These are phyloP conservation scores for Trichosporon asahii DNA, from an alignment of 1,284 basidiomycete species.

Conservation along the genomic window DNA sequence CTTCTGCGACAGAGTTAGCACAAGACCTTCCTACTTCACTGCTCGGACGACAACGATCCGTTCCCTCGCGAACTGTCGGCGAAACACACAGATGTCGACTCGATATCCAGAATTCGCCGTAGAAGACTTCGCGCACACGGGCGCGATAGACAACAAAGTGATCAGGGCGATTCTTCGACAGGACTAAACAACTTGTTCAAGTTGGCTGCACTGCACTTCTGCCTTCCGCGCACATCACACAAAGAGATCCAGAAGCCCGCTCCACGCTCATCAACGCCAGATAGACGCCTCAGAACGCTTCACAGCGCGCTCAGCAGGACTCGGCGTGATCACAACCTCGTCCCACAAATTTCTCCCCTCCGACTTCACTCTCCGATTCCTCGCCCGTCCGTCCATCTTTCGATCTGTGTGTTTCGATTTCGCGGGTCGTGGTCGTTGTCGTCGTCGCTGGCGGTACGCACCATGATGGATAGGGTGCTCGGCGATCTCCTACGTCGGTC, in stretches of 20 bases:
- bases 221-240: too few relatives aligned
- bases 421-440: neutral
- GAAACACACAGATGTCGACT: slow-evolving; percentile 1
- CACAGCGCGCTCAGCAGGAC: neutral
- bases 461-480: neutral
- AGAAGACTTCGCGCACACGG: too few relatives aligned
- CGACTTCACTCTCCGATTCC: neutral
- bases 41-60: neutral
- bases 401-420: neutral
- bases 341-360: neutral
- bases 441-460: neutral
- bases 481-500: neutral
- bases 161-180: too few relatives aligned
- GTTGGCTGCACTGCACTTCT: too few relatives aligned
- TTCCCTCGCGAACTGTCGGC: neutral
- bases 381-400: neutral
- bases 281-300: neutral
- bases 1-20: slow-evolving; percentile 64
- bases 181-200: too few relatives aligned
- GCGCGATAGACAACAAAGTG: too few relatives aligned
- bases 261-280: neutral
- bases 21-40: neutral
- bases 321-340: neutral
- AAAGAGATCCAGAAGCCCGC: too few relatives aligned
- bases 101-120: too few relatives aligned